These are phyloP conservation scores for Cercophora samala DNA, from an alignment of 495 filamentous ascomycete genomes.

Conservation along the genomic window DNA sequence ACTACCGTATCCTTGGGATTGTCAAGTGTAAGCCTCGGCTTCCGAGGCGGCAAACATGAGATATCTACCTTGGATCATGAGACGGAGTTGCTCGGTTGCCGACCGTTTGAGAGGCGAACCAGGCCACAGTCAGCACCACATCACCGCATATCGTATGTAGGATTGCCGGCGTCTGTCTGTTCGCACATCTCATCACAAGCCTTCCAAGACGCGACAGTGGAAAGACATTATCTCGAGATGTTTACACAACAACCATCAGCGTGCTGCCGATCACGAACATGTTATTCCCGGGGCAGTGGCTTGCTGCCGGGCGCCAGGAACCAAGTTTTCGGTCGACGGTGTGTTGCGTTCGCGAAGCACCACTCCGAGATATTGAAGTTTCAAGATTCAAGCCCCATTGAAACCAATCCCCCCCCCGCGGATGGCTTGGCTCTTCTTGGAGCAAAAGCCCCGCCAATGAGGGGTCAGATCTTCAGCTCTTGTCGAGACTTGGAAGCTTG, in stretches of 20 bases:
- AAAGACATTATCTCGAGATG: not conserved
- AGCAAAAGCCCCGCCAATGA: conserved; percentile 1
- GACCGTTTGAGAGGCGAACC: not conserved
- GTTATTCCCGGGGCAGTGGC: not conserved
- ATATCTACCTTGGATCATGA: not conserved
- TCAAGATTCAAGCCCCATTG: not conserved
- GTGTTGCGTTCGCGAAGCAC: not conserved
- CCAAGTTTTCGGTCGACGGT: not conserved
- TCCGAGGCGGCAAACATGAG: not conserved
- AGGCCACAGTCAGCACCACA: not conserved
- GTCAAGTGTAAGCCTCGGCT: not conserved
- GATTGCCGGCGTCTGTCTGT: not conserved
- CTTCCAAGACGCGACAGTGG: not conserved
- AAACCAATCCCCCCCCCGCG: not conserved
- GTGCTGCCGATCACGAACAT: not conserved
- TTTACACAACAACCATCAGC: not conserved
- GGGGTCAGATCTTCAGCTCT: not conserved
- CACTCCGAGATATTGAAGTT: not conserved
- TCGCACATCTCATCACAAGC: not conserved
- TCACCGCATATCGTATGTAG: not conserved
- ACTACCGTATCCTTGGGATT: not conserved
- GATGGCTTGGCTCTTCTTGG: not conserved
- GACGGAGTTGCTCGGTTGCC: not conserved
- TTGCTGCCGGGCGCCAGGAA: not conserved
- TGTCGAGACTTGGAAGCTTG: not conserved